A percentile compares a stretch with the other conserved stretches of the same genome.
phyloP scores from a whole-genome alignment of 805 yeast species.

The Schwanniomyces vanrijiae region DNA sequence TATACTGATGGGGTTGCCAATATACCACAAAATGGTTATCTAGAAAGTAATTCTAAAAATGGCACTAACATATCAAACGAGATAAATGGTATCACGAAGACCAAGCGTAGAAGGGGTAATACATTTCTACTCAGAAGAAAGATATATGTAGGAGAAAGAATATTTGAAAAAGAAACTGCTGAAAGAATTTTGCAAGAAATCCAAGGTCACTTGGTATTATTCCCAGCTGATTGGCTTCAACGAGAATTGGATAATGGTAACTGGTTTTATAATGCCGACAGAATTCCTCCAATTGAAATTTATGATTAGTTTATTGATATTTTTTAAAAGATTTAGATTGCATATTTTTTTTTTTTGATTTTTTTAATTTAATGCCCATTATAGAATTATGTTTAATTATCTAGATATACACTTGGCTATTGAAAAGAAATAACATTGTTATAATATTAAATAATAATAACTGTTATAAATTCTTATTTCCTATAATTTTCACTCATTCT shows the following conservation, averaged over 20 bases:
- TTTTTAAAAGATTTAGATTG: not conserved
- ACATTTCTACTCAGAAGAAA: conserved; percentile 37
- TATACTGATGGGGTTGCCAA: not conserved
- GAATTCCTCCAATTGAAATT: conserved; percentile 93
- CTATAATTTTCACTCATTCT: too few relatives aligned
- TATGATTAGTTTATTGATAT: conserved; percentile 51
- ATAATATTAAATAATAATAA: too few relatives aligned
- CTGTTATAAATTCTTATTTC: too few relatives aligned
- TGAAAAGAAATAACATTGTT: too few relatives aligned
- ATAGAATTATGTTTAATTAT: not conserved
- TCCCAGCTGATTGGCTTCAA: conserved; percentile 89
- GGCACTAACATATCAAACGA: not conserved
- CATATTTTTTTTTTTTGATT: not conserved
- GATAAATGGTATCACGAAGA: conserved; percentile 3
- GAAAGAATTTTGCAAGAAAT: conserved; percentile 68
- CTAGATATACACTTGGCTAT: too few relatives aligned
- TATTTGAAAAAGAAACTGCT: conserved; percentile 75
- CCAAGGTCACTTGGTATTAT: conserved; percentile 86
- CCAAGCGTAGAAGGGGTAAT: conserved; percentile 36
- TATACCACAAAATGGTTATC: not conserved
- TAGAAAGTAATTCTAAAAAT: not conserved
- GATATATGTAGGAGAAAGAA: conserved; percentile 42
- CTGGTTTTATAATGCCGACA: conserved; percentile 93
- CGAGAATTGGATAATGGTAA: conserved; percentile 87
- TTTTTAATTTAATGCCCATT: too few relatives aligned